A percentile compares a stretch with the other conserved stretches of the same genome.
These are phyloP conservation scores for Suillus paluster DNA, from an alignment of 768 basidiomycete species.

Conservation along the genomic window DNA sequence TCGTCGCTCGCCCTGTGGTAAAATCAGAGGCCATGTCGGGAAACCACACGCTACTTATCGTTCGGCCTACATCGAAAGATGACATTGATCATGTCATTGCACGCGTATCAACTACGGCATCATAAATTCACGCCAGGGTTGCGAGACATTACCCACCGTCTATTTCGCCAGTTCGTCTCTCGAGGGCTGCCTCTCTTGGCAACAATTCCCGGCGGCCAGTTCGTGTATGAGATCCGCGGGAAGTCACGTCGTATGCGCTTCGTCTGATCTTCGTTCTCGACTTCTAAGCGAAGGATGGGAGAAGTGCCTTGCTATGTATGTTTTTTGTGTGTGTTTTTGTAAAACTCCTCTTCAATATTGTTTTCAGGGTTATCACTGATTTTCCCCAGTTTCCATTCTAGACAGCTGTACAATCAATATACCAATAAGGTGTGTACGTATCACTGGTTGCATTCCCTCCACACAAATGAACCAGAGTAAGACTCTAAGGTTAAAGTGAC, in stretches of 20 bases:
- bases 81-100: conserved; percentile 8
- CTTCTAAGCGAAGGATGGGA: conserved; percentile 11
- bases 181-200: conserved; percentile 16
- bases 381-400: conserved; percentile 5
- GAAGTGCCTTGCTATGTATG: background rate
- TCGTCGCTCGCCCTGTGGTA: conserved; percentile 61
- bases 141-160: conserved; percentile 13
- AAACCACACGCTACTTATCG: conserved; percentile 64
- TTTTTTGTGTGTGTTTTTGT: background rate
- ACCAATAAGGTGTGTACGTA: conserved; percentile 4
- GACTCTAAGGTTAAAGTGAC: conserved; percentile 4
- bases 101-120: conserved; percentile 14
- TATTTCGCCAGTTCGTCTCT: conserved; percentile 18
- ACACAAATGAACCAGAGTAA: background rate
- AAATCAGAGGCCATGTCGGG: conserved; percentile 56
- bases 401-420: conserved; percentile 1
- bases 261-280: conserved; percentile 9
- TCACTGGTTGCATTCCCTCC: background rate
- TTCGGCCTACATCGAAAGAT: conserved; percentile 37
- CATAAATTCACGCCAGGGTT: conserved; percentile 22
- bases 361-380: background rate
- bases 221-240: background rate
- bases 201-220: conserved; percentile 3
- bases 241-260: background rate
- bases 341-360: background rate